Evolutionary conservation across 306 rosid species (phyloP), one percentile per base, ranked within the genome.

Genomic region (Quercus gilva): DNA sequence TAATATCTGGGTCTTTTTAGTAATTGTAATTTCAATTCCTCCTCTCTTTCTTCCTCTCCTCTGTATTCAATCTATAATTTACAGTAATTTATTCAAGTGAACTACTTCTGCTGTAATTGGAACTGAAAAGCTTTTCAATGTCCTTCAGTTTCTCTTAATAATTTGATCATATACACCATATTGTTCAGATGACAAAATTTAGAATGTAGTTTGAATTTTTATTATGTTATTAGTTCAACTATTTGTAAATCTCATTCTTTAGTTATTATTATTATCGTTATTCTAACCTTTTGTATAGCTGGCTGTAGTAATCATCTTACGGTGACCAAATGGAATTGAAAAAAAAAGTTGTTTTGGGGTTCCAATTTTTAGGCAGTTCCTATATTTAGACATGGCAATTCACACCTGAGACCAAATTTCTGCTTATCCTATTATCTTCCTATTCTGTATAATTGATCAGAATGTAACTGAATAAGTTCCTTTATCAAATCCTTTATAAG

Each of bases 401-500:
- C 5, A 13, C 68, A 60, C 68, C 19, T 23, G 7, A 20, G 77
- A 28, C 28, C 18, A 29, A 37, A 33, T 4, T n/a, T 55, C 70
- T 28, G 73, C 33, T 71, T 5, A 21, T 71, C 25, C 65, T 71
- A 17, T 58, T 71, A 55, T 74, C 6, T 79, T 33, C 3, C 45
- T 55, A 21, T 29, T 73, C 60, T 78, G 31, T 68, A 73, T 83
- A 58, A 56, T 77, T 72, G 53, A 4, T 68, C 73, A 49, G 41
- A 41, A 76, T 74, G 41, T 26, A 33, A 68, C 82, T 73, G 78
- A 60, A 45, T 58, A 43, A 6, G 37, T 21, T 78, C 35, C 55
- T 8, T 80, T 74, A 15, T 75, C 51, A 74, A 52, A 37, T 74
- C 55, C 74, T 88, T 72, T 76, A 83, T 83, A 65, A 76, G 81